Percentiles rank a stretch among this genome's conserved stretches.
Evolutionary conservation across 352 stramenopile species (phyloP).

Genomic region (Globisporangium recalcitrans): DNA sequence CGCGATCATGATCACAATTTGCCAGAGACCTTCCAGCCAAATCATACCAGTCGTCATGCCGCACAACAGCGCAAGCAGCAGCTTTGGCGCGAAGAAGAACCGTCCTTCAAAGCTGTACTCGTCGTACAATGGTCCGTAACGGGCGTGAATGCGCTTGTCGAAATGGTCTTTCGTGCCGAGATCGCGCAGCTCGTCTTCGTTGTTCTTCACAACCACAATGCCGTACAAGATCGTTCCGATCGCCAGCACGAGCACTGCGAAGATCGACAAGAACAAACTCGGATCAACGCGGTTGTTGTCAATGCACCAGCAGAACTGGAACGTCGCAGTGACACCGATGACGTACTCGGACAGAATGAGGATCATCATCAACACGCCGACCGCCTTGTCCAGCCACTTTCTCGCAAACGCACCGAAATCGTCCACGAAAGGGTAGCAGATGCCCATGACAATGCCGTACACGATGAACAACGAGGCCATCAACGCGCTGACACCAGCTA

Average conservation of each 20-base stretch:
- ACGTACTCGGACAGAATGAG: slow-evolving; percentile 83
- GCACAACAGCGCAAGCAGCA: slow-evolving; percentile 66
- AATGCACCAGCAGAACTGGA: slow-evolving; percentile 83
- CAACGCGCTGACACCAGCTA: slow-evolving; percentile 50
- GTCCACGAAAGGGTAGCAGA: slow-evolving; percentile 44
- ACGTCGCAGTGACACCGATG: slow-evolving; percentile 72
- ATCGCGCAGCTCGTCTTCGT: slow-evolving; percentile 79
- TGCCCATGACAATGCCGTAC: slow-evolving; percentile 41
- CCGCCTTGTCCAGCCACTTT: slow-evolving; percentile 76
- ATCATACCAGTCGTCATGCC: slow-evolving; percentile 81
- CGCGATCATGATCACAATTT: slow-evolving; percentile 70
- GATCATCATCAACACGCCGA: slow-evolving; percentile 80
- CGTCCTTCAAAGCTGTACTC: slow-evolving; percentile 84
- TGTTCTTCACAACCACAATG: slow-evolving; percentile 57
- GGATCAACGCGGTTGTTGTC: slow-evolving; percentile 50
- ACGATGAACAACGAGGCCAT: slow-evolving; percentile 39
- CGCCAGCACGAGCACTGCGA: slow-evolving; percentile 62
- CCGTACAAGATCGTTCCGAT: slow-evolving; percentile 78
- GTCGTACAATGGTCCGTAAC: slow-evolving; percentile 82
- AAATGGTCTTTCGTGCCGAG: slow-evolving; percentile 82
- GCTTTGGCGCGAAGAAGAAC: slow-evolving; percentile 85
- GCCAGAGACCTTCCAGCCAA: slow-evolving; percentile 65
- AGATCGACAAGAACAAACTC: slow-evolving; percentile 60
- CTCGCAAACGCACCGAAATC: slow-evolving; percentile 50
- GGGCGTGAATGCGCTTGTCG: slow-evolving; percentile 74